A percentile compares a stretch with the other conserved stretches of the same genome.
Conservation (phyloP, 805 yeast genomes). For the Debaryomyces maramus region DNA sequence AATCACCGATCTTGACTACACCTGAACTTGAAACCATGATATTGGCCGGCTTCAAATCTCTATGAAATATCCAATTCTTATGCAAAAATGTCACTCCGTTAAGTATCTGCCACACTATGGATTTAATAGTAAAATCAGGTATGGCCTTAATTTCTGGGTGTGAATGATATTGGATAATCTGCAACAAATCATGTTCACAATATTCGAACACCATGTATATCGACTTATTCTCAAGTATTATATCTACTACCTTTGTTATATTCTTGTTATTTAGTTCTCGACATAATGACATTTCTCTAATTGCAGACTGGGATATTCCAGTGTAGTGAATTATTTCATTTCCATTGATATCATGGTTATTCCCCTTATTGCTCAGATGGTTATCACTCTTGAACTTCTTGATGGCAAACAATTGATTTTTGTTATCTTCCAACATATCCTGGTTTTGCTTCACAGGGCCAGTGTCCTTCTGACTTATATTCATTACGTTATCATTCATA, state of each 20-base stretch:
- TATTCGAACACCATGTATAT: slow-evolving; percentile 95
- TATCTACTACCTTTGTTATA: slow-evolving; percentile 76
- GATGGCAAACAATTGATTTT: slow-evolving; percentile 65
- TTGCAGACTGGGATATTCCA: slow-evolving; percentile 94
- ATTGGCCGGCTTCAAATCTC: slow-evolving; percentile 97
- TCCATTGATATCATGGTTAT: slow-evolving; percentile 54
- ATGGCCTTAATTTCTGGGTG: slow-evolving; percentile 82
- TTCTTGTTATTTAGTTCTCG: slow-evolving; percentile 81
- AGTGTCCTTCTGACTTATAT: slow-evolving; percentile 4
- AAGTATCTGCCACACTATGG: slow-evolving; percentile 87
- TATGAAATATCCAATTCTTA: slow-evolving; percentile 93
- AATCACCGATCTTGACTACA: slow-evolving; percentile 91
- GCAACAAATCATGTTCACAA: slow-evolving; percentile 93
- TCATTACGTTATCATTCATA: slow-evolving; percentile 12
- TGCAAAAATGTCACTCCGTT: slow-evolving; percentile 91
- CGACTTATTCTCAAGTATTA: slow-evolving; percentile 80
- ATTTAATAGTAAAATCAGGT: slow-evolving; percentile 75
- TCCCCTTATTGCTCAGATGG: slow-evolving; percentile 33
- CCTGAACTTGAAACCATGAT: slow-evolving; percentile 93
- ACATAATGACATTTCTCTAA: slow-evolving; percentile 94
- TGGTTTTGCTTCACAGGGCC: slow-evolving; percentile 7
- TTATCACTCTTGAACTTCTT: slow-evolving; percentile 91
- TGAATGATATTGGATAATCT: slow-evolving; percentile 90
- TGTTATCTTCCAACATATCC: slow-evolving; percentile 9
- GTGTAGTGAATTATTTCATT: slow-evolving; percentile 88